phyloP scores from a whole-genome alignment of 306 rosid species.

The Datisca glomerata region DNA sequence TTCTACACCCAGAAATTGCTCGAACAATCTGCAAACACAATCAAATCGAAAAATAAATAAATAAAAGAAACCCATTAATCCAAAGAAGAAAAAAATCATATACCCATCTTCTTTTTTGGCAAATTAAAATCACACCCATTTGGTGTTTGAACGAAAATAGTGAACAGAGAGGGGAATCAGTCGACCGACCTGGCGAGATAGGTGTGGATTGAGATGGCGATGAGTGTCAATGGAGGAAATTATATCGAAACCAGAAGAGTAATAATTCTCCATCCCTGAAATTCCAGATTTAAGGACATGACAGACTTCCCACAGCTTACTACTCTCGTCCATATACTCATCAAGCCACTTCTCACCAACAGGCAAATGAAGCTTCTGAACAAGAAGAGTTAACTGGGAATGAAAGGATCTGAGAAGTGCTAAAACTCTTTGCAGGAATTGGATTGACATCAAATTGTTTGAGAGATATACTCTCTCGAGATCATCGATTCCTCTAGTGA shows the following conservation, averaged over 20 bases:
- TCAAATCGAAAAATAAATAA: background rate
- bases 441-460: slow-evolving; percentile 86
- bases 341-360: slow-evolving; percentile 94
- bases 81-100: background rate
- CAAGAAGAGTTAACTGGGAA: slow-evolving; percentile 69
- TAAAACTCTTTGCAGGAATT: slow-evolving; percentile 73
- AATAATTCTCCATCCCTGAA: slow-evolving; percentile 58
- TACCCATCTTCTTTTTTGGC: no score
- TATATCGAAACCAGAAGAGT: slow-evolving; percentile 56
- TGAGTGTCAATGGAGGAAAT: slow-evolving; percentile 53
- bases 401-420: slow-evolving; percentile 78
- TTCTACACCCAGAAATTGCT: slow-evolving; percentile 59
- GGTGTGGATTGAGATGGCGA: slow-evolving; percentile 55
- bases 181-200: slow-evolving; percentile 78
- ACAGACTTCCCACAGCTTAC: slow-evolving; percentile 89
- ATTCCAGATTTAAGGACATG: slow-evolving; percentile 77
- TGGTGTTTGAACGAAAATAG: background rate
- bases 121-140: background rate
- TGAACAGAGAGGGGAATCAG: no score
- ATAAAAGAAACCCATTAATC: background rate
- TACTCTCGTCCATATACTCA: slow-evolving; percentile 93
- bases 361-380: slow-evolving; percentile 82
- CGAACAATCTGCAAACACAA: slow-evolving; percentile 52
- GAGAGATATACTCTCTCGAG: slow-evolving; percentile 64
- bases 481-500: slow-evolving; percentile 80